A percentile compares a stretch with the other conserved stretches of the same genome.
These are phyloP conservation scores for Phytophthora nicotianae DNA, from an alignment of 352 stramenopile genomes.

Conservation along the genomic window DNA sequence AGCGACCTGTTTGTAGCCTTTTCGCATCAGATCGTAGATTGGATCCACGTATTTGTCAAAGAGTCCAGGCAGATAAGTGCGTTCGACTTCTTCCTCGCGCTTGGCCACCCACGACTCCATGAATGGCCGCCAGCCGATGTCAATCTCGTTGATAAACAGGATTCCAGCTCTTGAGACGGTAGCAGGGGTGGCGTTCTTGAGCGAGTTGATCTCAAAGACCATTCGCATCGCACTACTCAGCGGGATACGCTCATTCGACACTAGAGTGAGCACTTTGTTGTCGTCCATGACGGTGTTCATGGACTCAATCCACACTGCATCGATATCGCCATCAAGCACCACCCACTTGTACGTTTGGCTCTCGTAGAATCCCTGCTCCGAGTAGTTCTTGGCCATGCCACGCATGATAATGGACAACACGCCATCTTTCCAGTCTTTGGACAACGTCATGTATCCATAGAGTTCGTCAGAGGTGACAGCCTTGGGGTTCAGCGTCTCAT, in stretches of 20 bases:
- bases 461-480: conserved; percentile 91
- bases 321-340: conserved; percentile 87
- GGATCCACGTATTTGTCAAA: conserved; percentile 98
- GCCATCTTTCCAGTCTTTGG: conserved; percentile 91
- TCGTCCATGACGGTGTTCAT: conserved; percentile 99
- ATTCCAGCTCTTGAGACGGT: conserved; percentile 90
- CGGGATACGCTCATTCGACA: conserved; percentile 89
- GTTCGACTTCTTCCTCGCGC: conserved; percentile 91
- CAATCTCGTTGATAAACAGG: conserved; percentile 89
- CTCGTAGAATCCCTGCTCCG: conserved; percentile 94
- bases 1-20: conserved; percentile 96
- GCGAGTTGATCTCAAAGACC: conserved; percentile 91
- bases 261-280: conserved; percentile 95
- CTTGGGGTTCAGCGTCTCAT: conserved; percentile 90
- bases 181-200: conserved; percentile 87
- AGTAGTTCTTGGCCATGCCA: conserved; percentile 90
- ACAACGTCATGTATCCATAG: conserved; percentile 94
- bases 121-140: conserved; percentile 96
- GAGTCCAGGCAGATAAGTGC: conserved; percentile 91
- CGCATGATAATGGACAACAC: conserved; percentile 92
- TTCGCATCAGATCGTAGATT: conserved; percentile 93
- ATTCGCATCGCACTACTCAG: conserved; percentile 88
- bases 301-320: conserved; percentile 89
- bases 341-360: conserved; percentile 93
- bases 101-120: conserved; percentile 96